Base-by-base conservation (phyloP, 768 basidiomycete genomes). In the Neoboletus subvelutipes region DNA sequence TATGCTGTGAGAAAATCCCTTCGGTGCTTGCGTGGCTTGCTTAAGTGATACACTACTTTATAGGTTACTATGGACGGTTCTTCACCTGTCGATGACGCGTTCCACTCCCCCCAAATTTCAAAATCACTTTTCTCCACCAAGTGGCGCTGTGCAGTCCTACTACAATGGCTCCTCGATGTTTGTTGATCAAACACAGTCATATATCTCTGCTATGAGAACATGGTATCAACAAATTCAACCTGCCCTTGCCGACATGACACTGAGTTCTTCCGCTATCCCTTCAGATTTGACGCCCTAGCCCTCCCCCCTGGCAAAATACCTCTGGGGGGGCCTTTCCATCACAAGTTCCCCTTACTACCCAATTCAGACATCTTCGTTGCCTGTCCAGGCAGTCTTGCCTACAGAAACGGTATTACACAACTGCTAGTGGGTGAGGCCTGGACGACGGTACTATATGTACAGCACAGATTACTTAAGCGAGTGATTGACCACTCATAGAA, bases 381-480 rank as follows among this genome's bases (percentile, higher is more conserved):
- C 54, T 2, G n/a, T 49, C 2, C 24, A 46, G 8, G 2, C 36
- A 1, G 6, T 11, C 24, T 18, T 15, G 1, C 39, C 28, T 9
- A 20, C 17, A n/a, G 28, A 41, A 10, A 20, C 2, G 17, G 10
- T 1, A 37, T 3, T 37, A 1, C 51, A 50, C 24, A 8, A 1
- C 0, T 68, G 68, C 22, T 3, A 24, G 3, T 70, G 66, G 67
- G 1, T 33, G 1, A 12, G n/a, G n/a, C n/a, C n/a, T 28, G 0
- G 2, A 0, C 0, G 41, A 65, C 10, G 60, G 56, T 1, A 20
- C 26, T 0, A 10, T 42, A 13, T 67, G 65, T 36, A 18, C 24
- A 0, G 40, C 0, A 2, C 11, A 0, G 0, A 60, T 70, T 18
- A 42, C 59, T 0, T 4, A 1, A 11, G 0, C 6, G 20, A 15